These are phyloP conservation scores for Sindora glabra DNA, from an alignment of 306 rosid genomes.

Conservation along the genomic window DNA sequence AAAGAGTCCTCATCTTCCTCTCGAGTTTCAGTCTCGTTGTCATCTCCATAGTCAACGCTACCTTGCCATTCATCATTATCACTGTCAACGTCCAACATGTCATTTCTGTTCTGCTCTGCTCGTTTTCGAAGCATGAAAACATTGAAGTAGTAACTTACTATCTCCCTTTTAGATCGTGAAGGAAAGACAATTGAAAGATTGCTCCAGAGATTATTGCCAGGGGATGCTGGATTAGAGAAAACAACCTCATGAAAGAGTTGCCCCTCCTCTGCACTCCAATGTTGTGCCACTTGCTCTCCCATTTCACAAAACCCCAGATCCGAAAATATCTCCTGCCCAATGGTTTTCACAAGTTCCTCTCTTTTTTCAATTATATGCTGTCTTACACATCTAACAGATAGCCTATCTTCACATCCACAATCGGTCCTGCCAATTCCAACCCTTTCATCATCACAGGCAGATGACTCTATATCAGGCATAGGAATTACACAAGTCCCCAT, in stretches of 20 bases:
- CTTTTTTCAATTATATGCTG: constrained; percentile 62
- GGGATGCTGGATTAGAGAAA: constrained; percentile 60
- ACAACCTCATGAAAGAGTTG: constrained; percentile 55
- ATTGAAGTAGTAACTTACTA: constrained; percentile 85
- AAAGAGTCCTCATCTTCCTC: constrained; percentile 73
- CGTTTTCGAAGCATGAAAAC: constrained; percentile 79
- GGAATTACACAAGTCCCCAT: constrained; percentile 69
- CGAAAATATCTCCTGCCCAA: constrained; percentile 42
- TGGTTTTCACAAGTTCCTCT: constrained; percentile 31
- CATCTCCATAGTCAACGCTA: constrained; percentile 37
- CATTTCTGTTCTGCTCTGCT: constrained; percentile 70
- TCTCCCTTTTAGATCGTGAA: constrained; percentile 58
- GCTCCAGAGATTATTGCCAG: constrained; percentile 70
- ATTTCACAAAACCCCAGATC: constrained; percentile 60
- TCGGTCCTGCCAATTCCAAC: constrained; percentile 62
- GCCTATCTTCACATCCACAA: constrained; percentile 59
- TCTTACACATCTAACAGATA: constrained; percentile 58
- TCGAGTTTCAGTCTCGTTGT: constrained; percentile 32
- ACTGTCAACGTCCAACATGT: constrained; percentile 51
- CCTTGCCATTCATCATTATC: constrained; percentile 90
- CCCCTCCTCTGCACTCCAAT: constrained; percentile 68
- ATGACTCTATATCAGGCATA: constrained; percentile 48
- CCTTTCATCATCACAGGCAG: not conserved
- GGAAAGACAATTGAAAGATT: constrained; percentile 50
- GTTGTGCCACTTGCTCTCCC: constrained; percentile 76